Evolutionary conservation across 495 filamentous ascomycete species (phyloP).

Genomic region (Penicillium argentinense): DNA sequence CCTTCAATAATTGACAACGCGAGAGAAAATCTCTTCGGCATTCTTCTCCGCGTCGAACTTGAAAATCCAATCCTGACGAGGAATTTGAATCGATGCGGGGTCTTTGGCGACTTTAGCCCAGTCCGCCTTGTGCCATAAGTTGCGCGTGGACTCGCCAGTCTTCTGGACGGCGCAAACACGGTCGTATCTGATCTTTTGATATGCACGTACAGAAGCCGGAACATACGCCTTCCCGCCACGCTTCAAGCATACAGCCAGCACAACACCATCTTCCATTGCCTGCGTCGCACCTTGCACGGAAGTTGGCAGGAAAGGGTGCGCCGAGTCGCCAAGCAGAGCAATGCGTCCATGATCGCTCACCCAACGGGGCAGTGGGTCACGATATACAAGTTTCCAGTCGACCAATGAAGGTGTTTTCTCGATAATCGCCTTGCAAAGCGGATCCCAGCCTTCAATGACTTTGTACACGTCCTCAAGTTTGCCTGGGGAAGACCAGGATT

Average conservation of each 20-base stretch:
- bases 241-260: conserved; percentile 61
- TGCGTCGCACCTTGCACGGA: conserved; percentile 71
- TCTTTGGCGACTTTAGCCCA: conserved; percentile 58
- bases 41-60: conserved; percentile 55
- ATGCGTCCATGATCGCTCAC: conserved; percentile 58
- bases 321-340: conserved; percentile 66
- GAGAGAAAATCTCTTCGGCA: conserved; percentile 53
- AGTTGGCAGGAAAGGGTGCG: conserved; percentile 73
- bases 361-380: conserved; percentile 68
- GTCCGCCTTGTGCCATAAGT: conserved; percentile 57
- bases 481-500: conserved; percentile 26
- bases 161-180: conserved; percentile 58
- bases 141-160: conserved; percentile 54
- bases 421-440: conserved; percentile 56
- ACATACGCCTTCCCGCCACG: conserved; percentile 52
- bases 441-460: conserved; percentile 61
- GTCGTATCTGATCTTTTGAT: conserved; percentile 52
- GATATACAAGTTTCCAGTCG: conserved; percentile 71
- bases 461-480: conserved; percentile 62
- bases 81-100: conserved; percentile 53
- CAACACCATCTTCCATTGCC: conserved; percentile 71
- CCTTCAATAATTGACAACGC: too few species aligned
- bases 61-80: conserved; percentile 59
- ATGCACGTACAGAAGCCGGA: conserved; percentile 41
- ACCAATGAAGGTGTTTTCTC: conserved; percentile 61